Base-by-base conservation (phyloP, 2,329 filamentous ascomycete genomes). In the Nigrospora sphaerica region DNA sequence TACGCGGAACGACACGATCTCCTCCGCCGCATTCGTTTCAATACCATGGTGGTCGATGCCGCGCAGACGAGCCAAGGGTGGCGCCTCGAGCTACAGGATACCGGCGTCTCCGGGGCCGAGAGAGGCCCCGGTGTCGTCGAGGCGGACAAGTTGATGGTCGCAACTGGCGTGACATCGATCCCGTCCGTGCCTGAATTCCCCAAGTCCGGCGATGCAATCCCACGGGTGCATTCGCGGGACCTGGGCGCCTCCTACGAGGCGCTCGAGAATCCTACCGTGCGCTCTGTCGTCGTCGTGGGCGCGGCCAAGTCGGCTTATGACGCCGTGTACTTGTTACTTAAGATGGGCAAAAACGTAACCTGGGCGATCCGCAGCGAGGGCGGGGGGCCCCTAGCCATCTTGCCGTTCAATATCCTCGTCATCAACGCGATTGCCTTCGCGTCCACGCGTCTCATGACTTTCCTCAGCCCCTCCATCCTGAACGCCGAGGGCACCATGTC, bases 101-200 rank as follows among this genome's bases (percentile, higher is more conserved):
- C 23, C 23, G 23, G 23, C 23, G 7, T 39, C 23, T 9, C 23
- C 23, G 23, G 23, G 23, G 23, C 23, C 23, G 23, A 28, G 23
- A 28, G 23, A 28, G 23, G 23, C 6, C 10, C 23, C 10, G 23
- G 23, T 13, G 17, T 16, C 17, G 18, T 51, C 32, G 33, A 49
- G 14, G 33, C 49, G 23, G 48, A 37, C 16, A 63, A 61, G 37
- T 46, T 64, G 9, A 55, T 63, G 2, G 41, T 57, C 18, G 59
- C 60, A 11, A 54, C 52, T 12, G 61, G 61, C 6, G 42, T 58
- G 4, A 59, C 57, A 2, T 46, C 45, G 11, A 46, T 52, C 9
- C 34, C 32, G 19, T 45, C 53, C 34, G 39, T 54, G 23, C 54
- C 57, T 17, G n/a, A 18, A 16, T 55, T 46, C 33, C 36, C 43